Evolutionary conservation across 2,329 filamentous ascomycete species (phyloP).

Genomic region (Colletotrichum melonis): DNA sequence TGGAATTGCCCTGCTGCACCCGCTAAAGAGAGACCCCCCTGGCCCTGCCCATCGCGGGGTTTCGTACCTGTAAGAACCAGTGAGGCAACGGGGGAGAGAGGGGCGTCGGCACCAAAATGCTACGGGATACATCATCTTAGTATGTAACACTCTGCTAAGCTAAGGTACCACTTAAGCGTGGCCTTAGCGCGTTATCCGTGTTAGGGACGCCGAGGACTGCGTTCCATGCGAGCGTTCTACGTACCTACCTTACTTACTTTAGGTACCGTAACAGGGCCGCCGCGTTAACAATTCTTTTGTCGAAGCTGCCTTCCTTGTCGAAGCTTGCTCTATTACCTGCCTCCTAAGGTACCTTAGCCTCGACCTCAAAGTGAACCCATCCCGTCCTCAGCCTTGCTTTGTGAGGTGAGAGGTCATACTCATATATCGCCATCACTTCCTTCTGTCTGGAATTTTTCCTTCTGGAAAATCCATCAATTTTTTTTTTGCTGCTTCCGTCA

Average conservation of each 20-base stretch:
- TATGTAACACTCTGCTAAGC: not conserved
- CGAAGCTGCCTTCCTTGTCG: not conserved
- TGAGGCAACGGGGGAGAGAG: slow-evolving; percentile 18
- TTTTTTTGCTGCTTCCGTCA: not conserved
- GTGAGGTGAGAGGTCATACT: not conserved
- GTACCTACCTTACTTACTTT: not conserved
- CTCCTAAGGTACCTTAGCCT: not conserved
- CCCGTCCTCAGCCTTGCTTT: slow-evolving; percentile 22
- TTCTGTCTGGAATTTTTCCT: not conserved
- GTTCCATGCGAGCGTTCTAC: not conserved
- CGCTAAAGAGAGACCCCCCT: slow-evolving; percentile 32
- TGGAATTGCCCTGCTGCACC: slow-evolving; percentile 32
- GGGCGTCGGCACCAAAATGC: slow-evolving; percentile 6
- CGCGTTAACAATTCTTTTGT: slow-evolving; percentile 33
- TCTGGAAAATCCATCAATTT: not conserved
- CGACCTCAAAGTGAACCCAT: slow-evolving; percentile 15
- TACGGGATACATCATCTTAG: slow-evolving; percentile 14
- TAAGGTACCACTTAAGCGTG: slow-evolving; percentile 30
- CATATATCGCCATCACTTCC: slow-evolving; percentile 16
- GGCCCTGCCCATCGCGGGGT: slow-evolving; percentile 35
- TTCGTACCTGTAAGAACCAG: slow-evolving; percentile 23
- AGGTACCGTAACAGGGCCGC: not conserved
- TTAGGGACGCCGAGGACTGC: not conserved
- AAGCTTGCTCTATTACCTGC: not conserved
- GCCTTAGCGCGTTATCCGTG: slow-evolving; percentile 26